A percentile compares a stretch with the other conserved stretches of the same genome.
These are phyloP conservation scores for Phaeosphaeria sp. DNA, from an alignment of 2,329 filamentous ascomycete species.

Conservation along the genomic window DNA sequence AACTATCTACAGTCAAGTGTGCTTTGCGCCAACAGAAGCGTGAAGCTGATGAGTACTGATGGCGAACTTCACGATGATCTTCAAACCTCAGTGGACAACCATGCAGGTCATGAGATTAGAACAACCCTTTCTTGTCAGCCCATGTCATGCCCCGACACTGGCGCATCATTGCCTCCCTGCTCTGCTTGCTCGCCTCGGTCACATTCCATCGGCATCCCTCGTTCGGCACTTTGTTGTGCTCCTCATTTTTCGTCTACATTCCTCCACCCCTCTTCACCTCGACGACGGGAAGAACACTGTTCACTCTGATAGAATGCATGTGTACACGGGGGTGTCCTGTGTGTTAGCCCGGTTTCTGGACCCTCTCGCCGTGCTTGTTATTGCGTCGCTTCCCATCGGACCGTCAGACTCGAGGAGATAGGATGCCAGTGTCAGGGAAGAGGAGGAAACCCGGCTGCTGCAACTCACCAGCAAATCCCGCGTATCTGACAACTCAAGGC, in stretches of 20 bases:
- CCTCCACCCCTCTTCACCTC: constrained; percentile 36
- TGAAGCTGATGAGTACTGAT: not conserved
- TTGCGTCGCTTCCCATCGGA: constrained; percentile 25
- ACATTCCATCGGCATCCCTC: constrained; percentile 40
- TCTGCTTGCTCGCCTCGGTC: constrained; percentile 5
- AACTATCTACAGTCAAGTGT: not conserved
- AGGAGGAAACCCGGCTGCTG: constrained; percentile 16
- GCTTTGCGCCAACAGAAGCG: not conserved
- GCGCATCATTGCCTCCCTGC: not conserved
- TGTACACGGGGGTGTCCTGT: constrained; percentile 28
- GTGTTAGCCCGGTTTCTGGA: constrained; percentile 19
- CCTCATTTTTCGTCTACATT: constrained; percentile 45
- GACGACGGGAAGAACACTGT: constrained; percentile 42
- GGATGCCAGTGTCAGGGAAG: constrained; percentile 14
- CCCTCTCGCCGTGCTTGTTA: constrained; percentile 21
- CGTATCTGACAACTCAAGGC: not conserved
- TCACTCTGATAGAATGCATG: constrained; percentile 39
- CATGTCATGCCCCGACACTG: not conserved
- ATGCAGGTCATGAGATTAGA: not conserved
- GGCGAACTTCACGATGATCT: not conserved
- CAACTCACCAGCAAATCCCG: not conserved
- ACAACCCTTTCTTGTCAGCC: not conserved
- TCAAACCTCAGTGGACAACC: not conserved
- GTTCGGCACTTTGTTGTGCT: constrained; percentile 33
- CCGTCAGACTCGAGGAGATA: constrained; percentile 1